phyloP scores from a whole-genome alignment of 2,329 filamentous ascomycete species.

The Fusarium phyllophilum region DNA sequence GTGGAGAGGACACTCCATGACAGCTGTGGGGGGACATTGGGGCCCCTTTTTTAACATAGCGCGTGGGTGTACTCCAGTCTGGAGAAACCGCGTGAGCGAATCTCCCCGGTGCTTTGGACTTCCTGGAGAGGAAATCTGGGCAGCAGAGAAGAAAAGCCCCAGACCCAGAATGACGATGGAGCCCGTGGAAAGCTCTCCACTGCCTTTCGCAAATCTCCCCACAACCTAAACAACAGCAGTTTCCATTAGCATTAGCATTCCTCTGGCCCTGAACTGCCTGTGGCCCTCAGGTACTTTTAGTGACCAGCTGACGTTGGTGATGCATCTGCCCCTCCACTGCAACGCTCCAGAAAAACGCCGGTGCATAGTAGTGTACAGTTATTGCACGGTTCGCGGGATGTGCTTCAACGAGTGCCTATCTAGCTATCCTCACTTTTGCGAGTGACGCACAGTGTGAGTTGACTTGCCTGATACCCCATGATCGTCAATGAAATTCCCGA shows the following conservation, averaged over 20 bases:
- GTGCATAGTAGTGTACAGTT: conserved; percentile 8
- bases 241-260: conserved; percentile 26
- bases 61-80: conserved; percentile 18
- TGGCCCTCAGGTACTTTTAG: conserved; percentile 18
- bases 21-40: conserved; percentile 30
- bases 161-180: conserved; percentile 28
- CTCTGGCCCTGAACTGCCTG: conserved; percentile 17
- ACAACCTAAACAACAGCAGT: conserved; percentile 32
- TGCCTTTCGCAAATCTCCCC: conserved; percentile 34
- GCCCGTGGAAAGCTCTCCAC: conserved; percentile 20
- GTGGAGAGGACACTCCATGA: conserved; percentile 54
- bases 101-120: conserved; percentile 23
- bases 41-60: conserved; percentile 21
- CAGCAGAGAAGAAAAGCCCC: conserved; percentile 5
- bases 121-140: conserved; percentile 35
- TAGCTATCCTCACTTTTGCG: neutral
- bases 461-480: neutral
- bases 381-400: neutral
- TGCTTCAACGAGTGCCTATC: conserved; percentile 2
- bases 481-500: conserved; percentile 23
- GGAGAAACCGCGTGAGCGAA: conserved; percentile 27
- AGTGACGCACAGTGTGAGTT: conserved; percentile 33
- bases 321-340: conserved; percentile 26
- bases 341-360: conserved; percentile 17
- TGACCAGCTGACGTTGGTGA: conserved; percentile 35